Base-by-base conservation (phyloP, 2,329 filamentous ascomycete genomes). In the Colletotrichum lentis region DNA sequence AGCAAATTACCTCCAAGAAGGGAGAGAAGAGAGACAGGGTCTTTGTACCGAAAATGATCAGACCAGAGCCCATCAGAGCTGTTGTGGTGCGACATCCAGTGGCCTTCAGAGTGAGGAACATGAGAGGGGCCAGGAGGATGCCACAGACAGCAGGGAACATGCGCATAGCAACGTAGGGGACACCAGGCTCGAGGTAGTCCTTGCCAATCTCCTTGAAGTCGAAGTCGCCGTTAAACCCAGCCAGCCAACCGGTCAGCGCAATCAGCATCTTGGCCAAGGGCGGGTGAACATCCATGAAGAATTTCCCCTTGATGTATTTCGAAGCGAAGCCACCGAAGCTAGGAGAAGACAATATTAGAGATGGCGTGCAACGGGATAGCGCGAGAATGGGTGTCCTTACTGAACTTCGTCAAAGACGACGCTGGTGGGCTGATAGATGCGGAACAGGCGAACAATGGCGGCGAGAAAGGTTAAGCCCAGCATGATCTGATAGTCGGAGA, bases 251-350 rank as follows among this genome's bases (percentile, higher is more conserved):
- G 71, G 94, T 94, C 69, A 99, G 88, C 60, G 96, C 97, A 75
- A 99, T 95, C 73, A 99, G 89, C 77, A 99, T 88, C 84, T 99
- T 99, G 72, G 96, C 96, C 69, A 99, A 86, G 53, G 96, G 96
- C 39, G 96, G 96, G 78, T 99, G 96, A n/a, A 99, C 96, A 78
- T 99, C 96, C 96, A 99, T 99, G 81, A 99, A 99, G 87, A 99
- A 99, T 78, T 87, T 91, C 76, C 96, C 96, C 85, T 99, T 98
- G 86, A 99, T 98, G 80, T 99, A 99, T 81, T 99, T 99, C 74
- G 92, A 93, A 72, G 96, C 96, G 78, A 99, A 99, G 56, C 96
- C 96, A 79, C 96, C 96, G 79, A 99, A 99, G 82, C 94, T 97
- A 76, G 72, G 3, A 71, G 31, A 56, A 7, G 35, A 49, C 27